Evolutionary conservation across 352 stramenopile genomes (phyloP).

Genomic region (Detonula confervacea): DNA sequence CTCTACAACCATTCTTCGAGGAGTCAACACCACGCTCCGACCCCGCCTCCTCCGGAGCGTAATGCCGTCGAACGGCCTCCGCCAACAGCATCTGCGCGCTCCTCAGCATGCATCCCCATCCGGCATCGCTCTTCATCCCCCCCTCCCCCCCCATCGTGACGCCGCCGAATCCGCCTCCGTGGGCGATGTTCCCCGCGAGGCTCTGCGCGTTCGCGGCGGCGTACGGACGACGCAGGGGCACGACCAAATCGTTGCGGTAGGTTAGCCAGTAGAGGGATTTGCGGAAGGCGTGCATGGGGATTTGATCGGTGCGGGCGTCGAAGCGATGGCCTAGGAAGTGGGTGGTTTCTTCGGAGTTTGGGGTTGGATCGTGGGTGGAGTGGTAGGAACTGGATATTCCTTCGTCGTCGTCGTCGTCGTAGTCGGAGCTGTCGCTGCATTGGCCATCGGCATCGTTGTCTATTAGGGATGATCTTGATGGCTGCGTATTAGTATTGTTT

Average conservation of each 20-base stretch:
- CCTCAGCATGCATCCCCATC: slow-evolving; percentile 96
- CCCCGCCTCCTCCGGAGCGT: slow-evolving; percentile 29
- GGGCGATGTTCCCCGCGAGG: background rate
- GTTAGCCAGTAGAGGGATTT: slow-evolving; percentile 77
- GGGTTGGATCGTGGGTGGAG: background rate
- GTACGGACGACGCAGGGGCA: slow-evolving; percentile 15
- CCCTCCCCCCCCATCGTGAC: background rate
- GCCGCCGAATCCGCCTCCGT: background rate
- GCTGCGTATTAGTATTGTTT: no score
- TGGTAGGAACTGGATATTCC: slow-evolving; percentile 17
- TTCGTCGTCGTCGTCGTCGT: slow-evolving; percentile 19
- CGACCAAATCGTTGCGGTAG: slow-evolving; percentile 59
- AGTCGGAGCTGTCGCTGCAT: background rate
- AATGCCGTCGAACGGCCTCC: slow-evolving; percentile 89
- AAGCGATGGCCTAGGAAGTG: slow-evolving; percentile 26
- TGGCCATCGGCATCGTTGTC: no score
- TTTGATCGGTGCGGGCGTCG: background rate
- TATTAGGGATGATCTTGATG: no score
- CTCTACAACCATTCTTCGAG: background rate
- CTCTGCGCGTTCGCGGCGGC: background rate
- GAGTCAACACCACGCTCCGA: background rate
- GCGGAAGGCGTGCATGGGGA: slow-evolving; percentile 32
- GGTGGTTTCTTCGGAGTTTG: background rate
- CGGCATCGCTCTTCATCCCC: slow-evolving; percentile 90
- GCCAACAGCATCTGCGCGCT: slow-evolving; percentile 94